Percentiles rank a stretch among this genome's conserved stretches.
phyloP scores from a whole-genome alignment of 2,329 filamentous ascomycete genomes.

The Pseudocercospora fijiensis region DNA sequence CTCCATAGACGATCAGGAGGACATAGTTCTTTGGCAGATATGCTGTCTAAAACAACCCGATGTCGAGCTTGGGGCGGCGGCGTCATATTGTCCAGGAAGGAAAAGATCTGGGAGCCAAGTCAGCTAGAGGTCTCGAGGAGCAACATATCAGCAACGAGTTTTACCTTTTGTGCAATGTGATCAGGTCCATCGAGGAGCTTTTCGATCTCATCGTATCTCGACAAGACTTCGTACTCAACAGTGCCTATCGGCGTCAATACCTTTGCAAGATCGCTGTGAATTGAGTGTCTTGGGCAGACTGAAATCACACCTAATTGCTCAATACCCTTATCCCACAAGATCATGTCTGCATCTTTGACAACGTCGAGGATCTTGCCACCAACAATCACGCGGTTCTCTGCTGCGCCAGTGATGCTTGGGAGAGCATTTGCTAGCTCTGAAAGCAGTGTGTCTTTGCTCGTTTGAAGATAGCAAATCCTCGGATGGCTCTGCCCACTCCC shows the following conservation, averaged over 20 bases:
- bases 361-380: conserved; percentile 29
- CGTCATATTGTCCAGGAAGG: conserved; percentile 63
- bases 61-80: conserved; percentile 39
- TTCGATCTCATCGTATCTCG: conserved; percentile 82
- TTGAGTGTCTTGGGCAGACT: conserved; percentile 31
- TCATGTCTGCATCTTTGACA: conserved; percentile 12
- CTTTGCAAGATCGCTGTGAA: conserved; percentile 28
- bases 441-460: conserved; percentile 19
- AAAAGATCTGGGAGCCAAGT: conserved; percentile 53
- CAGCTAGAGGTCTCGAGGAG: neutral
- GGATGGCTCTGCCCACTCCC: conserved; percentile 23
- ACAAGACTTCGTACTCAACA: conserved; percentile 75
- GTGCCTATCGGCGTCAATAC: conserved; percentile 40
- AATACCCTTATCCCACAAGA: conserved; percentile 27
- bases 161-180: conserved; percentile 51
- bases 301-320: conserved; percentile 27
- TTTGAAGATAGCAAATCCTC: conserved; percentile 20
- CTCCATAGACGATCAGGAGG: conserved; percentile 67
- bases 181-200: conserved; percentile 66
- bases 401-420: conserved; percentile 27
- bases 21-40: conserved; percentile 63
- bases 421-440: conserved; percentile 27
- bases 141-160: neutral
- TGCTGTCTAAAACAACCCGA: conserved; percentile 56
- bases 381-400: conserved; percentile 28